Percentiles rank a stretch among this genome's conserved stretches.
These are phyloP conservation scores for Closterium sp. DNA, from an alignment of 139 green algal genomes.

Conservation along the genomic window DNA sequence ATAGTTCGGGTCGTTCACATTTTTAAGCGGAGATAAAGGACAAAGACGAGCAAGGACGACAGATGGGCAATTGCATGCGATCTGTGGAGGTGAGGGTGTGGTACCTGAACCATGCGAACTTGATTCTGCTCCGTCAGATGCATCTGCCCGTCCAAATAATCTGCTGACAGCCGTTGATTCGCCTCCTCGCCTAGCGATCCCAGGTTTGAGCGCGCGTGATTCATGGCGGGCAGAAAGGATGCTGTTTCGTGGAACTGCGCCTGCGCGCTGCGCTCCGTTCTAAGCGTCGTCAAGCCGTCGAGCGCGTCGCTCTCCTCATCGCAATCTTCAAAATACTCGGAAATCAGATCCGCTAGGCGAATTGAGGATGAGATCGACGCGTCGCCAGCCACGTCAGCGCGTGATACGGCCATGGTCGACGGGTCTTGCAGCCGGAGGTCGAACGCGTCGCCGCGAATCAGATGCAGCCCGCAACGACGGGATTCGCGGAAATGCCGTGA, in stretches of 20 bases:
- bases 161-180: neutral
- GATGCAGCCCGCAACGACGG: neutral
- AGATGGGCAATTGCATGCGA: too few relatives aligned
- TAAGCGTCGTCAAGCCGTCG: neutral
- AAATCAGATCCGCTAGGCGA: neutral
- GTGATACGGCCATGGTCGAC: neutral
- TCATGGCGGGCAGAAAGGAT: too few relatives aligned
- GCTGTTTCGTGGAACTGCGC: too few relatives aligned
- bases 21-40: neutral
- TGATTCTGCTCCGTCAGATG: neutral
- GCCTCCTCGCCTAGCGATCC: neutral
- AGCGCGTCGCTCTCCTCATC: neutral
- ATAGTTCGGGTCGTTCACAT: neutral
- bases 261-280: neutral
- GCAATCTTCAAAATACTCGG: neutral
- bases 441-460: neutral
- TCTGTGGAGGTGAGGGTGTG: too few relatives aligned
- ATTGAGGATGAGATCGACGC: neutral
- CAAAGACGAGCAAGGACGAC: neutral
- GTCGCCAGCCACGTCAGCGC: neutral
- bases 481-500: neutral
- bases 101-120: neutral
- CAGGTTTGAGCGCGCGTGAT: too few relatives aligned
- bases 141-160: neutral
- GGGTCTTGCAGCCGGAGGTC: neutral